Evolutionary conservation across 2,329 filamentous ascomycete genomes (phyloP), one percentile per base, ranked within the genome.

Genomic region (Arthrobotrys iridis): DNA sequence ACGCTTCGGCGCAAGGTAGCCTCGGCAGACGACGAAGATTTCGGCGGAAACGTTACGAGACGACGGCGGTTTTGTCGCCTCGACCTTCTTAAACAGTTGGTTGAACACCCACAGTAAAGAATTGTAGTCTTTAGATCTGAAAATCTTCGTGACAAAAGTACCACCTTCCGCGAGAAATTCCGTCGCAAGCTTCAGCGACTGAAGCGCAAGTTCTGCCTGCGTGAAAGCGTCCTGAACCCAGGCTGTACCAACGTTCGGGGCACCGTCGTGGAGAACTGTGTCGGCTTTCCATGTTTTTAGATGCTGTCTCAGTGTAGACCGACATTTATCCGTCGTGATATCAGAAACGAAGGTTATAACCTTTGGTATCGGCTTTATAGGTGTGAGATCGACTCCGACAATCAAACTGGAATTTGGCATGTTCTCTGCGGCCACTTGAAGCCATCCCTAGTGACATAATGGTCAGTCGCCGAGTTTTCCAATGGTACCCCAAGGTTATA

Each of bases 211-310:
- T 83, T 98, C 94, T 72, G 94, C 95, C 83, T 99, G 95, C 77
- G 94, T 94, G 87, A 97, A 99, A 46, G 95, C 95, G 85, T 99
- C 95, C 84, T 99, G 95, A 45, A 93, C 91, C 95, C 95, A 99
- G 0, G 95, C 93, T 0, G 93, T 94, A 89, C 95, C 95, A 70
- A 99, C 95, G 80, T 99, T 99, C 50, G 95, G 95, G 0, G 95
- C 95, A 83, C 95, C 95, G 82, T 99, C 95, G 84, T 99, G 95
- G 40, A 99, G 86, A 3, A 99, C 95, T 0, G 91, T 93, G 82
- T 99, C 95, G 18, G 92, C 93, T 82, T 98, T 98, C 91, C 93
- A 94, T 8, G 92, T 93, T 84, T 98, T 98, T 55, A 99, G 84
- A 80, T 99, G 93, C 72, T 90, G 88, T 80, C 93, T 87, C 77